These are phyloP conservation scores for Polytolypa hystricis DNA, from an alignment of 2,329 filamentous ascomycete species.

Conservation along the genomic window DNA sequence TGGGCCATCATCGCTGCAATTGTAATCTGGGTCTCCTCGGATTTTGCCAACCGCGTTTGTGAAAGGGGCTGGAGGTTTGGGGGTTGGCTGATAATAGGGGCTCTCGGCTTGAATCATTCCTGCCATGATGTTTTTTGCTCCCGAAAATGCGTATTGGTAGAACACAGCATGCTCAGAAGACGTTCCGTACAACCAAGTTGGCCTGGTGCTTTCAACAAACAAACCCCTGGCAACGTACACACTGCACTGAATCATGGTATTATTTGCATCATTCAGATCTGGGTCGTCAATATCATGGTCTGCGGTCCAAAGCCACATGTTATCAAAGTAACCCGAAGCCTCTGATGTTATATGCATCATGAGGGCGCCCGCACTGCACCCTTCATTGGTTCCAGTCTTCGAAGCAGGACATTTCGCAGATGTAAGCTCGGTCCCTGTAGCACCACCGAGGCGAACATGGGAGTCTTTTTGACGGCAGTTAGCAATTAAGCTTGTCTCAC, in stretches of 20 bases:
- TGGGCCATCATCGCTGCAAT: background rate
- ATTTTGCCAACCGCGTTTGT: background rate
- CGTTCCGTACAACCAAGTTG: conserved; percentile 5
- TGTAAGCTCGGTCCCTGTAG: conserved; percentile 3
- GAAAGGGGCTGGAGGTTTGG: conserved; percentile 1
- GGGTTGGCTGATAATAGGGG: conserved; percentile 6
- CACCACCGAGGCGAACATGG: conserved; percentile 4
- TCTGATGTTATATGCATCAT: conserved; percentile 52
- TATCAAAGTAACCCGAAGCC: conserved; percentile 30
- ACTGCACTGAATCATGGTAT: conserved; percentile 4
- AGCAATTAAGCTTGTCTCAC: too few species aligned
- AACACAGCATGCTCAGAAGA: conserved; percentile 5
- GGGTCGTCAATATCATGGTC: conserved; percentile 23
- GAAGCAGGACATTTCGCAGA: conserved; percentile 2
- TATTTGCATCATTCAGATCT: conserved; percentile 3
- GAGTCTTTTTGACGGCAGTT: conserved; percentile 1
- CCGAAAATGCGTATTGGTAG: conserved; percentile 5
- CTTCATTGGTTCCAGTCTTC: conserved; percentile 3
- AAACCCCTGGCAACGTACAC: conserved; percentile 3
- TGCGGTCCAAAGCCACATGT: conserved; percentile 24
- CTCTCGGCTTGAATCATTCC: conserved; percentile 4
- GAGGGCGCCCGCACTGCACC: conserved; percentile 26
- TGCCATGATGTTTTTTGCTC: conserved; percentile 1
- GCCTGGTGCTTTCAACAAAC: conserved; percentile 2
- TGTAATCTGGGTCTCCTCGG: background rate